Evolutionary conservation across 345 rosid species (phyloP), one percentile per base, ranked within the genome.

Genomic region (Turnera subulata): DNA sequence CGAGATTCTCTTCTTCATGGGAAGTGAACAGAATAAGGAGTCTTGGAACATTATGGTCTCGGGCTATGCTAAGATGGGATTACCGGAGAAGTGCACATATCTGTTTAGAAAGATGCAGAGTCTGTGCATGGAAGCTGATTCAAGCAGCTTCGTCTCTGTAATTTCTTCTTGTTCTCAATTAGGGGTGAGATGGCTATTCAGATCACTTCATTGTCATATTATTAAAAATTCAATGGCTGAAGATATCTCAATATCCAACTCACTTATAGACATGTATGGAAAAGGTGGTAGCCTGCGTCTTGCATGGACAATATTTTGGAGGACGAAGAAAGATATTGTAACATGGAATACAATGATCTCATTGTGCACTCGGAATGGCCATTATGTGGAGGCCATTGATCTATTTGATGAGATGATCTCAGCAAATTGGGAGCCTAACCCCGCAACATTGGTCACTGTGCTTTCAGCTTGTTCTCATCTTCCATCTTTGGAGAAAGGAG

Each of bases 331-430:
- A 56, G 80, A 76, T 68, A 25, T 25, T 38, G 70, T 78, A 15
- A 73, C 95, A 23, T 87, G 91, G 91, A 87, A 84, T 66, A 33
- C 77, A 29, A 56, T 80, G 80, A 76, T 84, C 29, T 79, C 85
- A 22, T 73, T 72, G 12, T 82, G 75, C 51, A 62, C 56, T 61
- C 71, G 57, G 22, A 58, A 56, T 38, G 78, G 73, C 59, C 74
- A 59, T 43, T 61, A 62, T 33, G 67, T 61, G 6, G 81, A 68
- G 71, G 91, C 86, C 29, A 40, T 82, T 55, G 60, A 72, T 22
- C 70, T 84, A 48, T 87, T 84, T 62, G 82, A 87, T 45, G 59
- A 70, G 58, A 75, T 87, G 91, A 37, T 80, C 50, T 67, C 65
- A 26, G 71, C 73, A 71, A 58, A 72, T 15, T 23, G 78, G 62